Base-by-base conservation (phyloP, 1,284 basidiomycete genomes). In the Fistulina hepatica region DNA sequence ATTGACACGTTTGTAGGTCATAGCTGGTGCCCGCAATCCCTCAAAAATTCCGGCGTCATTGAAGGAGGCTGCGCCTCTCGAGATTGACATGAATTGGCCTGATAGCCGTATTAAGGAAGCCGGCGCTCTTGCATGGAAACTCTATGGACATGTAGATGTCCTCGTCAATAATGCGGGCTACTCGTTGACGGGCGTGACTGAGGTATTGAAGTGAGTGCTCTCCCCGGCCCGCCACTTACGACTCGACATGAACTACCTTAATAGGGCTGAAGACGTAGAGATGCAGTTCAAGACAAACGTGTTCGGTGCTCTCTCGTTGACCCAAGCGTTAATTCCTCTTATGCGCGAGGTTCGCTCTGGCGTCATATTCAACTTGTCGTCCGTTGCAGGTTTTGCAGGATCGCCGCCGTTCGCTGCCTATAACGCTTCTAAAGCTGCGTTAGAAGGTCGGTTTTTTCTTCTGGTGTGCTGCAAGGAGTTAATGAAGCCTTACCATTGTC, bases 241-340 rank as follows among this genome's bases (percentile, higher is more conserved):
- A 13, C 19, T n/a, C n/a, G n/a, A n/a, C n/a, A n/a, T n/a, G n/a
- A 10, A 15, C 27, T 6, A 20, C 6, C 16, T 30, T 13, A 20
- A 25, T 35, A 44, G 39, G 9, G 36, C 48, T n/a, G 39, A 37
- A 15, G 49, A 50, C n/a, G 36, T 53, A 21, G 45, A 43, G 20
- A 41, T 32, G n/a, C 49, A 57, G 35, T 58, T 56, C 49, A 50
- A 55, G 35, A 48, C 49, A 13, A 56, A 58, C 40, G 38, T 60
- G 8, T 60, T 58, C 36, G 55, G 56, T 5, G 44, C 50, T 11
- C 40, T 59, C 33, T 51, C 53, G 10, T 48, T 59, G 40, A 57
- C 52, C 6, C 53, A 60, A 27, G 45, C 53, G 0, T 42, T 60
- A 2, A 47, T 60, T 21, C 51, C 55, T 1, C 39, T 49, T 21